Percentiles rank a stretch among this genome's conserved stretches.
Conservation (phyloP, 441 rosid genomes). For the Erysimum cheiri region DNA sequence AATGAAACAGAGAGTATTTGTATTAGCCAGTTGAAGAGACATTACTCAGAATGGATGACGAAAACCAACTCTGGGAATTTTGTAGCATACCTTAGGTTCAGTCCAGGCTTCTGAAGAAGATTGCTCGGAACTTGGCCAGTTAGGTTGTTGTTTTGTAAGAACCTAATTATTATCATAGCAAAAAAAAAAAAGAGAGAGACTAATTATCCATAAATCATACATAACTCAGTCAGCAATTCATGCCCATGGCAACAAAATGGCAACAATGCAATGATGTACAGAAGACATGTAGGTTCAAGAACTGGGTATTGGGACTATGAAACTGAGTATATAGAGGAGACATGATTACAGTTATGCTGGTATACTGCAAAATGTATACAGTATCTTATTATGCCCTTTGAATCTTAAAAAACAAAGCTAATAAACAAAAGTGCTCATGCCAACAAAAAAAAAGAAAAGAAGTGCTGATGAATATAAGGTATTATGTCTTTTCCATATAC, state of each 20-base stretch:
- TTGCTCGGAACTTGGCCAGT: conserved; percentile 67
- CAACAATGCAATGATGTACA: conserved; percentile 20
- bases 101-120: conserved; percentile 59
- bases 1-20: conserved; percentile 36
- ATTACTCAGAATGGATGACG: not conserved
- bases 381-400: conserved; percentile 6
- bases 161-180: conserved; percentile 47
- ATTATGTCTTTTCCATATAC: conserved; percentile 20
- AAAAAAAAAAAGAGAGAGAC: too few relatives aligned
- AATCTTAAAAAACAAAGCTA: conserved; percentile 35
- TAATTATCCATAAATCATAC: conserved; percentile 27
- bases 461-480: conserved; percentile 7
- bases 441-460: conserved; percentile 8
- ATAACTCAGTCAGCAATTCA: conserved; percentile 27
- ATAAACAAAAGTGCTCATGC: conserved; percentile 29
- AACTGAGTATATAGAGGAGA: conserved; percentile 8
- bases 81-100: conserved; percentile 58
- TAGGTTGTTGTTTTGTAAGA: conserved; percentile 81
- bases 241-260: conserved; percentile 1
- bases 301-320: not conserved
- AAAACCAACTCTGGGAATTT: not conserved
- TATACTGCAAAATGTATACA: conserved; percentile 3
- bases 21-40: conserved; percentile 21
- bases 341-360: conserved; percentile 14
- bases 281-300: conserved; percentile 24